Conservation (phyloP, 768 basidiomycete genomes). For the Gyrodon lividus region DNA sequence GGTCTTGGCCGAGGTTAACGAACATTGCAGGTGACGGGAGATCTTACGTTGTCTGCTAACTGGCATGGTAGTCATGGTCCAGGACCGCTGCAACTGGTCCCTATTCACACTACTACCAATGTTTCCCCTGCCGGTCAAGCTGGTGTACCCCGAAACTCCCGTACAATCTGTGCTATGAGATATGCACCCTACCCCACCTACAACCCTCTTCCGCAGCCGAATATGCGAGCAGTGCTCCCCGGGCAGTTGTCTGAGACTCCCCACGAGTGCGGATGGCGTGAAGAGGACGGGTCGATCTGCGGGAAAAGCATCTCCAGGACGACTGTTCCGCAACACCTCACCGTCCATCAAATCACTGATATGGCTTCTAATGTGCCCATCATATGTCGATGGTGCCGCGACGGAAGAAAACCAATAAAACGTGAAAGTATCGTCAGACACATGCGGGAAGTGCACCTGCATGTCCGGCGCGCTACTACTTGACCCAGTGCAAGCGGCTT, state of each 20-base stretch:
- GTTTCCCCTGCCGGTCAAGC: too few relatives aligned
- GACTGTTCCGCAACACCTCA: constrained; percentile 13
- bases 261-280: constrained; percentile 11
- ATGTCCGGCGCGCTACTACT: constrained; percentile 4
- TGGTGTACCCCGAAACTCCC: neutral
- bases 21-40: too few relatives aligned
- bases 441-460: constrained; percentile 13
- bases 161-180: neutral
- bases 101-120: too few relatives aligned
- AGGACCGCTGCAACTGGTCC: too few relatives aligned
- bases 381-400: constrained; percentile 13
- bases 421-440: constrained; percentile 23
- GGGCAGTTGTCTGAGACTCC: too few relatives aligned
- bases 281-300: constrained; percentile 1
- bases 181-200: neutral
- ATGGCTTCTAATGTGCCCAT: neutral
- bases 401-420: constrained; percentile 5
- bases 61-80: too few relatives aligned
- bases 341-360: constrained; percentile 13
- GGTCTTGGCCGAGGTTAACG: too few relatives aligned
- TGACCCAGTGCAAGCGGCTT: neutral
- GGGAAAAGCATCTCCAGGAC: neutral
- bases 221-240: too few relatives aligned
- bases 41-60: too few relatives aligned
- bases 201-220: constrained; percentile 3